Base-by-base conservation (phyloP, 2,329 filamentous ascomycete species). In the Trichoderma pleuroti region DNA sequence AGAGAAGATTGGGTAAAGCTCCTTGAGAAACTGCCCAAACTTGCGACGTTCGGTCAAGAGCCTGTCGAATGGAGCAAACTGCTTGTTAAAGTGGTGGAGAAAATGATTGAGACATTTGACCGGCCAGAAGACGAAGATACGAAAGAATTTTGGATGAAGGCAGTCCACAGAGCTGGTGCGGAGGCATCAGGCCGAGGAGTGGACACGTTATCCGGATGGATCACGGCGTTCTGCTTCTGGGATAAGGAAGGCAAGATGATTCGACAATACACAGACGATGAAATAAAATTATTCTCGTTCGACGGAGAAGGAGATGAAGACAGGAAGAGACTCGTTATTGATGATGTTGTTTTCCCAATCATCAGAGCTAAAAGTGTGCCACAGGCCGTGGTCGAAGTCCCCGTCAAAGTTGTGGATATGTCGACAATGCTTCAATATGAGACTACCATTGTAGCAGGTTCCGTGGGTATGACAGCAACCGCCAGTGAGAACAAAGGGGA, bases 91-190 rank as follows among this genome's bases (percentile, higher is more conserved):
- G 65, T 68, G 11, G 21, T 73, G 14, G 64, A 69, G 49, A 70
- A 72, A 42, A 74, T 72, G 28, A 28, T 71, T 28, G 72, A 70
- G 11, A 72, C 72, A 14, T 74, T 72, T 57, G 70, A 74, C 28
- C 52, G 24, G n/a, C 70, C 73, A 24, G 34, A 74, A 2, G 59
- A 70, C 24, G 24, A 68, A 26, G 46, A 16, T n/a, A 60, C 70
- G 9, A 72, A 74, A 52, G 60, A 68, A 21, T 74, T 74, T 21
- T 72, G 73, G 73, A 74, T 74, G 72, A 68, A 71, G 14, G 73
- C 73, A 32, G 72, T 72, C 7, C 71, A 74, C 32, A 34, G 69
- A 54, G 42, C 62, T 21, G 72, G 73, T 2, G 11, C 7, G 3
- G 63, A 57, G 10, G 71, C 36, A 5, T 74, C 73, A n/a, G 65